These are phyloP conservation scores for Amaranthus cruentus DNA, from an alignment of 148 eudicot species.

Conservation along the genomic window DNA sequence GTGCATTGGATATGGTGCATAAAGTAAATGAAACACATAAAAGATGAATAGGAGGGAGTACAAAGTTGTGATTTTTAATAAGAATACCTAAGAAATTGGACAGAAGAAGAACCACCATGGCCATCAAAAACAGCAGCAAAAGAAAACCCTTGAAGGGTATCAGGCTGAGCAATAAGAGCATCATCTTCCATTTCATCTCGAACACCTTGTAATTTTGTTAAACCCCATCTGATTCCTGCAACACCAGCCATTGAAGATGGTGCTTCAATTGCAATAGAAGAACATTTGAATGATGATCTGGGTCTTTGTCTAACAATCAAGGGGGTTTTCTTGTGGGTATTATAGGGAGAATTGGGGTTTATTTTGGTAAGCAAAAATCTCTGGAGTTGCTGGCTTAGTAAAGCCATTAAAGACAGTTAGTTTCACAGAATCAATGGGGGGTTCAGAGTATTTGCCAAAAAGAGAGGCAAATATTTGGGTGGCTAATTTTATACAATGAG, in stretches of 20 bases:
- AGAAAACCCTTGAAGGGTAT: conserved; percentile 52
- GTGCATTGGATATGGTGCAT: too few relatives aligned
- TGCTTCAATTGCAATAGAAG: conserved; percentile 81
- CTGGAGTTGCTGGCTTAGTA: conserved; percentile 62
- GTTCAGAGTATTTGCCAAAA: conserved; percentile 19
- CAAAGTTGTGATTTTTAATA: too few relatives aligned
- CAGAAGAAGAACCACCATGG: conserved; percentile 80
- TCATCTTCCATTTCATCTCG: conserved; percentile 99
- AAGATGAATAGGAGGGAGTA: too few relatives aligned
- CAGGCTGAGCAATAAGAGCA: conserved; percentile 47
- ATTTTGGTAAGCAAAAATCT: conserved; percentile 41
- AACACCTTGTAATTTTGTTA: conserved; percentile 63
- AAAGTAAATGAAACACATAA: too few relatives aligned
- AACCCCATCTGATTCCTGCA: conserved; percentile 72
- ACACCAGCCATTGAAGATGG: conserved; percentile 49
- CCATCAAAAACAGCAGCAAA: conserved; percentile 99
- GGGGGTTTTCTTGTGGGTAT: conserved; percentile 35
- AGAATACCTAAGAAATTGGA: conserved; percentile 63
- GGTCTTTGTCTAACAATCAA: conserved; percentile 22
- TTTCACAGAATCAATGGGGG: neutral
- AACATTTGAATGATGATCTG: conserved; percentile 40
- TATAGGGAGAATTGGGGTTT: conserved; percentile 25
- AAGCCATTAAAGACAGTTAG: conserved; percentile 44
- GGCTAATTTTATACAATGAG: conserved; percentile 30
- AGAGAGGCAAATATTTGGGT: conserved; percentile 19